phyloP scores from a whole-genome alignment of 2,329 filamentous ascomycete genomes.

The Claviceps paspali region DNA sequence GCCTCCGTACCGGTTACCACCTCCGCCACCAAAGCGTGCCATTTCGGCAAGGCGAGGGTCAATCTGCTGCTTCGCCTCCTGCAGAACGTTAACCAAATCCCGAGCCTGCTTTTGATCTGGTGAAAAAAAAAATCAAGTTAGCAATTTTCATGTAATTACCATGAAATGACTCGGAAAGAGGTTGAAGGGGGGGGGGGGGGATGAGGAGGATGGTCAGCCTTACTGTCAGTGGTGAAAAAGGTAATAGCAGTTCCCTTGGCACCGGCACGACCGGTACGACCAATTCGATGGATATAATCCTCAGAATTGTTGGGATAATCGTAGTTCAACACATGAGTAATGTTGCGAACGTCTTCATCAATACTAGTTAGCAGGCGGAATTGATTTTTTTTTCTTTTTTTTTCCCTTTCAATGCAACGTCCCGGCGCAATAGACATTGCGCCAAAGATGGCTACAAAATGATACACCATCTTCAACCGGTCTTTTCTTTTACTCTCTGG shows the following conservation, averaged over 20 bases:
- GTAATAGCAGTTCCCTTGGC: conserved; percentile 93
- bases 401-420: conserved; percentile 43
- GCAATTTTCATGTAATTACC: neutral
- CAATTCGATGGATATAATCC: conserved; percentile 95
- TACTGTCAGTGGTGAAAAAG: conserved; percentile 98
- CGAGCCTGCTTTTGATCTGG: conserved; percentile 85
- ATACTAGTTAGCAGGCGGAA: conserved; percentile 61
- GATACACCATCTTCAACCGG: conserved; percentile 30
- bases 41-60: conserved; percentile 93
- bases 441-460: conserved; percentile 27
- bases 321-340: conserved; percentile 99
- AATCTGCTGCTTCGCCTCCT: conserved; percentile 95
- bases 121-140: neutral
- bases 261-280: conserved; percentile 90
- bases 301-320: conserved; percentile 99
- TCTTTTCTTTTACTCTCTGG: conserved; percentile 34
- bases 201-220: no score
- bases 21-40: conserved; percentile 79
- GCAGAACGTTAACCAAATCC: conserved; percentile 84
- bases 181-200: no score
- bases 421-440: conserved; percentile 40
- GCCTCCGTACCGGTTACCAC: conserved; percentile 57
- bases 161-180: no score
- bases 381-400: no score
- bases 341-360: conserved; percentile 90